Base-by-base conservation (phyloP, 306 rosid species). In the Malus sieversii region DNA sequence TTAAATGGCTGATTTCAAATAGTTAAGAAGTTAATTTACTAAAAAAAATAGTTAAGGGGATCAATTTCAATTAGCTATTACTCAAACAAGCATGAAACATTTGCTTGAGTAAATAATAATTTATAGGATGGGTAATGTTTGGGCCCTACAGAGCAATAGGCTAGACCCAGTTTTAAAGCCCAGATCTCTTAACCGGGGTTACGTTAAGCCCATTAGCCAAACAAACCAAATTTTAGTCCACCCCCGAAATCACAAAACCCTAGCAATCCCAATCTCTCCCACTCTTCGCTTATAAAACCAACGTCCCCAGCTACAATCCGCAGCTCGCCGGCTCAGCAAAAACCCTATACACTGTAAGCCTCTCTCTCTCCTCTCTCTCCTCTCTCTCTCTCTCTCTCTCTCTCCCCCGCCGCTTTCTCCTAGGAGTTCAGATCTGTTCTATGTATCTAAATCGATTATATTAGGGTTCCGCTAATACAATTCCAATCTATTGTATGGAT, bases 281-380 rank as follows among this genome's bases (percentile, higher is more conserved):
- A 15, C 44, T 48, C 1, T 55, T 23, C 4, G 75, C 81, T 0
- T 78, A 79, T 79, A 83, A 75, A 79, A 46, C 1, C 40, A 30
- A 40, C 29, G 70, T 3, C 55, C 5, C 23, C 20, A 0, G n/a
- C 6, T 18, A 29, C 14, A 27, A 70, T 20, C n/a, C 6, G 42
- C 14, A 18, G 27, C 64, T 6, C 53, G 78, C 69, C 86, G 78
- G 79, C 83, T 30, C 38, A 18, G 73, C 76, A 66, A 75, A 75
- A 79, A 81, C 84, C 19, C 33, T 62, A 29, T 19, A 14, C 48
- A 0, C 8, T 9, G 85, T 81, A 5, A 57, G 72, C 59, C 52
- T 22, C 73, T 20, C 9, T 57, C 70, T 20, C 12, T 2, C 25
- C 52, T 45, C 51, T 44, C 46, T 44, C 30, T 20, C 9, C 12